Conservation (phyloP, 768 basidiomycete species). For the Clavaria fumosa region DNA sequence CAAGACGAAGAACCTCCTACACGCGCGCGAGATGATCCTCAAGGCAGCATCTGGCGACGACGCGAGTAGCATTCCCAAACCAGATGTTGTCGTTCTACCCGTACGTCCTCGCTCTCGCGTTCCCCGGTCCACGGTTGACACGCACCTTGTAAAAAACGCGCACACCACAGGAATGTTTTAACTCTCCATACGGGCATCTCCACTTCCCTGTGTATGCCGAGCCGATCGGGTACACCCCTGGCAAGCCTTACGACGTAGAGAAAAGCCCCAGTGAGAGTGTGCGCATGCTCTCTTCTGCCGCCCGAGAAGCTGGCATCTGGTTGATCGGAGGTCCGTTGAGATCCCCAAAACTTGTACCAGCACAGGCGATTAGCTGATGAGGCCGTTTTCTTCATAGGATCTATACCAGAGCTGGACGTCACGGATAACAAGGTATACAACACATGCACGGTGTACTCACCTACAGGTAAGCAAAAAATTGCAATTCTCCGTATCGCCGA, state of each 20-base stretch:
- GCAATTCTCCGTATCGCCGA: slow-evolving; percentile 3
- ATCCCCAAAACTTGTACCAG: too few relatives aligned
- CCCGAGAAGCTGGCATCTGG: slow-evolving; percentile 70
- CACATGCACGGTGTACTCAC: slow-evolving; percentile 84
- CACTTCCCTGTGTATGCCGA: slow-evolving; percentile 81
- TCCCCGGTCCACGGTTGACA: slow-evolving; percentile 2
- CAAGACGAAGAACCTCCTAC: slow-evolving; percentile 66
- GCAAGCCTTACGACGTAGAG: slow-evolving; percentile 39
- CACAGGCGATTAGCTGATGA: too few relatives aligned
- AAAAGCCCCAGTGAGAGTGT: slow-evolving; percentile 59
- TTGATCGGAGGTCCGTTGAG: slow-evolving; percentile 81
- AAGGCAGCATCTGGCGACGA: slow-evolving; percentile 40
- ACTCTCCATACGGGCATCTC: slow-evolving; percentile 67
- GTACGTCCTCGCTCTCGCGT: slow-evolving; percentile 33
- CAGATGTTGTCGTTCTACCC: slow-evolving; percentile 73
- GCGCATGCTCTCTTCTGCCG: slow-evolving; percentile 64
- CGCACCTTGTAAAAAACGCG: slow-evolving; percentile 4
- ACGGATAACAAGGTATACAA: slow-evolving; percentile 67
- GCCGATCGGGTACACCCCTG: slow-evolving; percentile 46
- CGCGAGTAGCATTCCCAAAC: slow-evolving; percentile 35
- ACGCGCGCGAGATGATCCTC: slow-evolving; percentile 70
- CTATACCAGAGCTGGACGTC: slow-evolving; percentile 85
- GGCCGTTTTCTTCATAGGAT: too few relatives aligned
- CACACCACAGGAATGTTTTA: slow-evolving; percentile 68
- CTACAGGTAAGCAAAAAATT: slow-evolving; percentile 32